Conservation (phyloP, 805 yeast genomes). For the Komagataella populi region DNA sequence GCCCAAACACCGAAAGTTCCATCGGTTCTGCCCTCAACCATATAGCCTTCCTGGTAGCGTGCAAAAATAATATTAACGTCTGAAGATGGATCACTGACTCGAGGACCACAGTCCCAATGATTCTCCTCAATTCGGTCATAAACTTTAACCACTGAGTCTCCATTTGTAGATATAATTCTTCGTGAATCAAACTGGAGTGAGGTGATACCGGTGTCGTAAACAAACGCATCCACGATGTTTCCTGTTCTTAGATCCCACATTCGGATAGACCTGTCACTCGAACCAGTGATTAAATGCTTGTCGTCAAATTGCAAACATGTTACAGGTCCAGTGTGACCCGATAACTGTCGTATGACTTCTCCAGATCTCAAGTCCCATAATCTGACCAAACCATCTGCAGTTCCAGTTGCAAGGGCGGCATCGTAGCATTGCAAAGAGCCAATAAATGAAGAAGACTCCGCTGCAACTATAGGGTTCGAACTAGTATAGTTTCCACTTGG, state of each 20-base stretch:
- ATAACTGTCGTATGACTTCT: constrained; percentile 42
- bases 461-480: constrained; percentile 3
- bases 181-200: constrained; percentile 46
- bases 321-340: constrained; percentile 61
- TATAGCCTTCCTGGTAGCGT: constrained; percentile 47
- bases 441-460: constrained; percentile 25
- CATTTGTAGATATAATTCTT: constrained; percentile 39
- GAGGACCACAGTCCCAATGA: constrained; percentile 41
- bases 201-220: constrained; percentile 41
- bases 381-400: constrained; percentile 62
- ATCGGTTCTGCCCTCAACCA: constrained; percentile 47
- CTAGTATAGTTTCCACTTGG: not conserved
- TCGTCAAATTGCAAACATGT: constrained; percentile 60
- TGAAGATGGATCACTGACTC: constrained; percentile 12
- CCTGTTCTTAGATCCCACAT: constrained; percentile 70
- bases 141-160: constrained; percentile 35
- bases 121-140: constrained; percentile 41
- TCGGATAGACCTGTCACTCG: constrained; percentile 47
- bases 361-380: constrained; percentile 69
- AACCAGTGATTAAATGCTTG: constrained; percentile 48
- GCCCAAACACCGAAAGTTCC: constrained; percentile 64
- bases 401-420: constrained; percentile 70
- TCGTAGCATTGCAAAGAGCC: constrained; percentile 62
- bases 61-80: constrained; percentile 23
- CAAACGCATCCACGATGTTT: constrained; percentile 42